phyloP scores from a whole-genome alignment of 1,284 basidiomycete species.

The Cronartium quercuum region DNA sequence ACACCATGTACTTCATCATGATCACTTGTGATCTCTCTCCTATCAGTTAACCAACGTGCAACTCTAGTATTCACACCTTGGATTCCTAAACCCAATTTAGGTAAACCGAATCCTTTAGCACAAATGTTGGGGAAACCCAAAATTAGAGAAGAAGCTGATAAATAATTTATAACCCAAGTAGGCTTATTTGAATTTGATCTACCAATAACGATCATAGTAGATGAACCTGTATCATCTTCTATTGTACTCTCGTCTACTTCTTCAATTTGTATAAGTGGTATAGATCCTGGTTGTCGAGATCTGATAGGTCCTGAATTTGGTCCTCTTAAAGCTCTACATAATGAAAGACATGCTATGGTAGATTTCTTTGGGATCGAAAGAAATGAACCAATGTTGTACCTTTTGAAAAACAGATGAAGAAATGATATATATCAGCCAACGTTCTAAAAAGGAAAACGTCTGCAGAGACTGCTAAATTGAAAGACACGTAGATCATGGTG shows the following conservation, averaged over 20 bases:
- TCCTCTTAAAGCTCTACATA: conserved; percentile 21
- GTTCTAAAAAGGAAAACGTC: not conserved
- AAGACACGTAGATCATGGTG: not conserved
- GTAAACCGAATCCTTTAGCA: conserved; percentile 17
- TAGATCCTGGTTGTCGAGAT: not conserved
- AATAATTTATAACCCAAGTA: conserved; percentile 36
- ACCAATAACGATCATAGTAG: not conserved
- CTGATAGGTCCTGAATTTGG: not conserved
- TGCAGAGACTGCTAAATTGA: not conserved
- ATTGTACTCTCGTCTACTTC: not conserved
- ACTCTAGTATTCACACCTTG: conserved; percentile 25
- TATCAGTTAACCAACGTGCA: conserved; percentile 21
- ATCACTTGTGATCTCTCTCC: conserved; percentile 7
- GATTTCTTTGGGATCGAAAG: conserved; percentile 20
- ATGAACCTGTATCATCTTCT: not conserved
- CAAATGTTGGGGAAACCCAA: conserved; percentile 22
- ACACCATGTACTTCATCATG: conserved; percentile 14
- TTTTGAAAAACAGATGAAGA: too few species aligned
- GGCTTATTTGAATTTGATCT: not conserved
- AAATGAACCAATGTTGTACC: conserved; percentile 34
- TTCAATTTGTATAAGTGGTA: not conserved
- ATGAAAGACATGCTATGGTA: conserved; percentile 18
- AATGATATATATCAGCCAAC: too few species aligned
- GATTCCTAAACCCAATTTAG: conserved; percentile 19
- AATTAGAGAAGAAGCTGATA: conserved; percentile 25